Evolutionary conservation across 2,329 filamentous ascomycete species (phyloP).

Genomic region (Trichoderma koningiopsis): DNA sequence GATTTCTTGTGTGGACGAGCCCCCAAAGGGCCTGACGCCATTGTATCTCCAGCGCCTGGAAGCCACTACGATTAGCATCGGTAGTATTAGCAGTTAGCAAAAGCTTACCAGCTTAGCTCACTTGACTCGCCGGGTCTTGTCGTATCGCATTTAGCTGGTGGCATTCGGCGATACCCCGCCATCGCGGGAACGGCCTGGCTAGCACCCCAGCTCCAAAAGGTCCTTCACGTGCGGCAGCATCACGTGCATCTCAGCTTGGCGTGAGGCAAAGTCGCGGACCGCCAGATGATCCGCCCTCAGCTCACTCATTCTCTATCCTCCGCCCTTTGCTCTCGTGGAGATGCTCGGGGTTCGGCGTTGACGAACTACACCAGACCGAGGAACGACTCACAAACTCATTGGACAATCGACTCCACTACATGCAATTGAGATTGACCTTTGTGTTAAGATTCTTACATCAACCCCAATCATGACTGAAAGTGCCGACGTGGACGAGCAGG

Average conservation of each 20-base stretch:
- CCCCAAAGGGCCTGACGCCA: constrained; percentile 3
- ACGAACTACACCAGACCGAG: background rate
- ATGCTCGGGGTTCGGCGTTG: constrained; percentile 44
- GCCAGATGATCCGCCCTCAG: constrained; percentile 18
- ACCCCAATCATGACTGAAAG: constrained; percentile 47
- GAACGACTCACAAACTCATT: constrained; percentile 11
- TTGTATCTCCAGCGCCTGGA: background rate
- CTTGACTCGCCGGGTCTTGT: background rate
- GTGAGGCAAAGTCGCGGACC: constrained; percentile 4
- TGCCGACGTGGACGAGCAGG: constrained; percentile 46
- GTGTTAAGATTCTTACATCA: constrained; percentile 13
- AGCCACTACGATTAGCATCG: background rate
- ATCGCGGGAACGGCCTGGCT: constrained; percentile 14
- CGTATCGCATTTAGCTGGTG: background rate
- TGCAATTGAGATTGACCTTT: background rate
- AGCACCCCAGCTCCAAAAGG: background rate
- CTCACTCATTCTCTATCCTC: background rate
- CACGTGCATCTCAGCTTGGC: background rate
- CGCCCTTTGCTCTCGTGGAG: constrained; percentile 28
- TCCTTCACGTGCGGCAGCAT: background rate
- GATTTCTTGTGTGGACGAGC: background rate
- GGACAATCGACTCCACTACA: constrained; percentile 23
- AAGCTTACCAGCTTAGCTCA: background rate
- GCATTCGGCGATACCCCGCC: background rate
- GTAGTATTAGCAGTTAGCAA: background rate